Conservation (phyloP, 345 rosid species). For the Eucalyptus rudis region DNA sequence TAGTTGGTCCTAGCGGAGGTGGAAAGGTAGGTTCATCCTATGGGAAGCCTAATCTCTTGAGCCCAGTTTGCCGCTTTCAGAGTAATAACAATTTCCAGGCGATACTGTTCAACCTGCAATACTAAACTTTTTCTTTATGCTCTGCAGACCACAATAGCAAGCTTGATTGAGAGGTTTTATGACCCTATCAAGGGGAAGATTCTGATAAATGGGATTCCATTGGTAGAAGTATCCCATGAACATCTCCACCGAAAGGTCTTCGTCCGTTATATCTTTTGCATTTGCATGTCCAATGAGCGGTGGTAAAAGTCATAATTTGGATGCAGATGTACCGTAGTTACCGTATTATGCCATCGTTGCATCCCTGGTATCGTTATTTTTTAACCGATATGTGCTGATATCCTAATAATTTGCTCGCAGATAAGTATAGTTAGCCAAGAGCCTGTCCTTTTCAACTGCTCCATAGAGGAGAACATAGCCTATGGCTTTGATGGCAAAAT, state of each 20-base stretch:
- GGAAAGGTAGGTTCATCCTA: slow-evolving; percentile 52
- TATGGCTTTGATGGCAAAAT: slow-evolving; percentile 67
- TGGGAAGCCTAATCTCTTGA: not conserved
- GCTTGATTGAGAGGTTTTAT: slow-evolving; percentile 82
- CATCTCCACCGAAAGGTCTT: slow-evolving; percentile 68
- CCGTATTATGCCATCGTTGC: not conserved
- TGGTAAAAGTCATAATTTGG: not conserved
- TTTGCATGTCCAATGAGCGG: not conserved
- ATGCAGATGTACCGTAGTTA: not conserved
- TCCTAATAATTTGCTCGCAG: slow-evolving; percentile 9
- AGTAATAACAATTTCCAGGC: not conserved
- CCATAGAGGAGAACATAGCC: slow-evolving; percentile 51
- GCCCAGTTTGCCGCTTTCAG: not conserved
- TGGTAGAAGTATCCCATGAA: slow-evolving; percentile 70
- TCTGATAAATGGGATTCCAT: slow-evolving; percentile 65
- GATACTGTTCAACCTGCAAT: not conserved
- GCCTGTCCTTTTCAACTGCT: slow-evolving; percentile 67
- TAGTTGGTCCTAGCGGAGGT: slow-evolving; percentile 98
- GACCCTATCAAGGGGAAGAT: slow-evolving; percentile 81
- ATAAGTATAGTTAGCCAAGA: slow-evolving; percentile 95
- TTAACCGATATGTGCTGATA: not conserved
- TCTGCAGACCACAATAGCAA: slow-evolving; percentile 88
- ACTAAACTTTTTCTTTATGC: not conserved
- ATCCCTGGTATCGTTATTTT: not conserved
- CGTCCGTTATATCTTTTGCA: not conserved